Conservation (phyloP, 2,329 filamentous ascomycete genomes). For the Calonectria henricotiae region DNA sequence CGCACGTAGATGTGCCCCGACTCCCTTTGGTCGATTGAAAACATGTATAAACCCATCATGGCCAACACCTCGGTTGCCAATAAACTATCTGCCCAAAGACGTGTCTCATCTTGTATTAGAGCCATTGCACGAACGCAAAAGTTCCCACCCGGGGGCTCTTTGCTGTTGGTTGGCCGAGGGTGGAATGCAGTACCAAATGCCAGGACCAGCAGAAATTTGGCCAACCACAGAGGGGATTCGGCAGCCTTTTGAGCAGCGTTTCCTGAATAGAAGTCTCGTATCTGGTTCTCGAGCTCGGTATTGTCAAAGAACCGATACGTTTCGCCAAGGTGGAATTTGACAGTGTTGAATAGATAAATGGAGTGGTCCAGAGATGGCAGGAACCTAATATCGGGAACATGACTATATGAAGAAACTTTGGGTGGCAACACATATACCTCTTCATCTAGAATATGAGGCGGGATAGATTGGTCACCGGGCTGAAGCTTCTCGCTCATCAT, state of each 20-base stretch:
- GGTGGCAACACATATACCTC: constrained; percentile 54
- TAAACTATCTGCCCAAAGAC: constrained; percentile 58
- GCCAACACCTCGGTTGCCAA: constrained; percentile 59
- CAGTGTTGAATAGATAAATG: constrained; percentile 55
- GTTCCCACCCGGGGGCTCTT: constrained; percentile 53
- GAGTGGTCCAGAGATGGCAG: constrained; percentile 57
- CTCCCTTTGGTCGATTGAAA: constrained; percentile 59
- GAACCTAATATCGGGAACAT: constrained; percentile 53
- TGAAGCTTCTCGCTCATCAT: constrained; percentile 55
- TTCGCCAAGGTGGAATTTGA: constrained; percentile 60
- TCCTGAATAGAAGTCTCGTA: constrained; percentile 48
- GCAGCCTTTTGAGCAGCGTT: constrained; percentile 45
- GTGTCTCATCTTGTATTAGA: constrained; percentile 56
- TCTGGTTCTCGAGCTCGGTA: constrained; percentile 50
- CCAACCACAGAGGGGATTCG: constrained; percentile 62
- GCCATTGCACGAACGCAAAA: constrained; percentile 58
- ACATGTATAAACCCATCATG: constrained; percentile 58
- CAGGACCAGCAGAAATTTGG: constrained; percentile 67
- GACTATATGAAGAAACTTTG: constrained; percentile 37
- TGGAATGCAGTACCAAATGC: constrained; percentile 58
- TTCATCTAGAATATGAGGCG: constrained; percentile 43
- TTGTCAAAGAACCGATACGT: constrained; percentile 59
- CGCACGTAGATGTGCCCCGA: constrained; percentile 53
- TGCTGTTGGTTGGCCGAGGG: constrained; percentile 50
- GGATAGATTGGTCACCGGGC: constrained; percentile 45